These are phyloP conservation scores for Datura wrightii DNA, from an alignment of 257 asterid genomes.

Conservation along the genomic window DNA sequence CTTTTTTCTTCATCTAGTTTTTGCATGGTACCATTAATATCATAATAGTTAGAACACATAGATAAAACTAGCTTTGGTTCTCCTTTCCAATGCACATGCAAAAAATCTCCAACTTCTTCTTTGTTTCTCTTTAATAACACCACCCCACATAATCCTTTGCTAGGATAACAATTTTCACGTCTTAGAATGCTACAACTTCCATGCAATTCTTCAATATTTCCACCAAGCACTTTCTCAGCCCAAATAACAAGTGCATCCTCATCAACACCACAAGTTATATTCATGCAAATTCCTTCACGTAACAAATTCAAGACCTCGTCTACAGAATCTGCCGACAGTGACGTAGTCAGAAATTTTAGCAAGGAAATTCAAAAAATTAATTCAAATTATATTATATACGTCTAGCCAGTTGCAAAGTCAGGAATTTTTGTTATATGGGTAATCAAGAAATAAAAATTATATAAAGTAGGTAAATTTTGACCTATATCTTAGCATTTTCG, in stretches of 20 bases:
- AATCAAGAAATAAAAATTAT: no score
- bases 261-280: not conserved
- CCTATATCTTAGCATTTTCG: no score
- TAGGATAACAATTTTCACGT: not conserved
- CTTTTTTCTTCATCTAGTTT: slow-evolving; percentile 40
- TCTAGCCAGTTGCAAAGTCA: not conserved
- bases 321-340: not conserved
- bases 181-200: slow-evolving; percentile 25
- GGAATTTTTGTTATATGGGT: no score
- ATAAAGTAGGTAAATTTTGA: no score
- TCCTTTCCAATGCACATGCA: slow-evolving; percentile 45
- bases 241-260: slow-evolving; percentile 45
- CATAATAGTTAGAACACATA: slow-evolving; percentile 47
- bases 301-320: slow-evolving; percentile 23
- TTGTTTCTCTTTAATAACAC: not conserved
- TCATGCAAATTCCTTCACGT: slow-evolving; percentile 34
- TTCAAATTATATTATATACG: not conserved
- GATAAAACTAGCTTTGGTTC: slow-evolving; percentile 36
- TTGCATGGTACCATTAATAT: slow-evolving; percentile 43
- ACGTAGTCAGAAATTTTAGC: not conserved
- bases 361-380: not conserved
- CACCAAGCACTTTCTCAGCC: slow-evolving; percentile 42
- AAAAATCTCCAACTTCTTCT: not conserved
- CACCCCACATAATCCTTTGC: not conserved
- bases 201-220: slow-evolving; percentile 4